Conservation (phyloP, 2,329 filamentous ascomycete species). For the Huntiella decipiens region DNA sequence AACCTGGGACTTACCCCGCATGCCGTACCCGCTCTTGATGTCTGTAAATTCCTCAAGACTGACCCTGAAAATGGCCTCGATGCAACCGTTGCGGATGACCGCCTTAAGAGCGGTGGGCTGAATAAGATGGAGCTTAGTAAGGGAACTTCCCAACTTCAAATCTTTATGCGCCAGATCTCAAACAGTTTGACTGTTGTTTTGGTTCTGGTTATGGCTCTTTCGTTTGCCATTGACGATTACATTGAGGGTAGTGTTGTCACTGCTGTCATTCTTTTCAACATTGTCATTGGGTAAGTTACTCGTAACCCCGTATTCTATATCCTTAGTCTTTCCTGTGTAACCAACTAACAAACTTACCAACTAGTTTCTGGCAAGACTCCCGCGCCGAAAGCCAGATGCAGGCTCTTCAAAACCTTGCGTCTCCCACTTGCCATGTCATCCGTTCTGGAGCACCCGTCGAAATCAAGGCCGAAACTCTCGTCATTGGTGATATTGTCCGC, state of each 20-base stretch:
- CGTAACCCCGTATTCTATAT: neutral
- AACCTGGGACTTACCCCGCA: conserved; percentile 14
- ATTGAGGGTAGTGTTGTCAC: conserved; percentile 44
- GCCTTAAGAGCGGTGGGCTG: conserved; percentile 45
- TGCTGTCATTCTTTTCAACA: conserved; percentile 48
- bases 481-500: conserved; percentile 46
- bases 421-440: conserved; percentile 39
- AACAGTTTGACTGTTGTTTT: conserved; percentile 61
- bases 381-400: conserved; percentile 43
- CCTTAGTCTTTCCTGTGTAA: neutral
- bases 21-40: conserved; percentile 13
- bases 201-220: conserved; percentile 53
- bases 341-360: neutral
- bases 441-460: conserved; percentile 31
- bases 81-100: conserved; percentile 41
- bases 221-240: conserved; percentile 45
- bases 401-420: conserved; percentile 37
- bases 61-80: conserved; percentile 40
- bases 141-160: conserved; percentile 54
- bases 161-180: conserved; percentile 57
- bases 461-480: conserved; percentile 36
- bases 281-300: conserved; percentile 38
- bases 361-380: conserved; percentile 29
- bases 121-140: conserved; percentile 55
- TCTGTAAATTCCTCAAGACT: conserved; percentile 22